These are phyloP conservation scores for Kodamaea hsintzibuensis DNA, from an alignment of 805 yeast genomes.

Conservation along the genomic window DNA sequence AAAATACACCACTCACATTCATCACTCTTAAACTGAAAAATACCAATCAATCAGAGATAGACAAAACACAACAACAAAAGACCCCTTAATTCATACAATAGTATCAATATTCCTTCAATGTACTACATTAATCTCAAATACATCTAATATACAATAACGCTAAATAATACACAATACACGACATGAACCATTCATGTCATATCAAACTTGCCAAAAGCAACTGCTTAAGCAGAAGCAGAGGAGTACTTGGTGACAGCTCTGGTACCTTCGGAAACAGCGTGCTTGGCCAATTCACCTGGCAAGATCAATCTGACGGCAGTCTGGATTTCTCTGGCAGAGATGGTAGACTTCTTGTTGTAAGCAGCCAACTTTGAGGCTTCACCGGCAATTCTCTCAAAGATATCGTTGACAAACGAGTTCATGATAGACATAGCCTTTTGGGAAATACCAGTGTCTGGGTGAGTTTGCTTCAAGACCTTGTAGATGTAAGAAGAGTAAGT, in stretches of 20 bases:
- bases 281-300: constrained; percentile 43
- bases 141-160: constrained; percentile 16
- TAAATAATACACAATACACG: constrained; percentile 16
- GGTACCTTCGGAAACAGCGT: constrained; percentile 42
- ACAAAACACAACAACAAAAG: no score
- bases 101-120: not conserved
- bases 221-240: constrained; percentile 34
- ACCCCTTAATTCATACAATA: no score
- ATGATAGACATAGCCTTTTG: constrained; percentile 42
- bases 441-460: constrained; percentile 42
- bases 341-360: constrained; percentile 41
- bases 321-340: constrained; percentile 40
- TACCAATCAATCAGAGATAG: no score
- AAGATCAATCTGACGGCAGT: constrained; percentile 41
- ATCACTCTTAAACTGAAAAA: no score
- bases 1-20: no score
- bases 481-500: constrained; percentile 40
- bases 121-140: constrained; percentile 5
- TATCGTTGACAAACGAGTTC: constrained; percentile 41
- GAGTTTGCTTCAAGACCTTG: constrained; percentile 42
- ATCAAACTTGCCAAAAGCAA: not conserved
- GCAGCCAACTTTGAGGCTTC: constrained; percentile 43
- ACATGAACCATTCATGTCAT: not conserved
- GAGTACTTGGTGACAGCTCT: constrained; percentile 43
- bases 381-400: constrained; percentile 38